A percentile compares a stretch with the other conserved stretches of the same genome.
Conservation (phyloP, 345 rosid species). For the Citropsis articulata region DNA sequence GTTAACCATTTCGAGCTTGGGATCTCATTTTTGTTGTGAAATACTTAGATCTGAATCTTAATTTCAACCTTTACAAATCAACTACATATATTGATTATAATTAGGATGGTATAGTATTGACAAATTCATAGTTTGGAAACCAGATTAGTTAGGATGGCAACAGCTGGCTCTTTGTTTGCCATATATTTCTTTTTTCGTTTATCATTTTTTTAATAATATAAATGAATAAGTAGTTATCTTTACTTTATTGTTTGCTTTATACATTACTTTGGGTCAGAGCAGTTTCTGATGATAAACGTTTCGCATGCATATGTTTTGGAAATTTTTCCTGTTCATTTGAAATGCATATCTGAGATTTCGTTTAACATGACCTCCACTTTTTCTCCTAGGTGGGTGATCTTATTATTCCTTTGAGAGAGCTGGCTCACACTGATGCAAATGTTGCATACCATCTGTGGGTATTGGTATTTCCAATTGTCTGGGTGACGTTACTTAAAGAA, state of each 20-base stretch:
- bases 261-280: neutral
- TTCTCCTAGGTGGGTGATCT: slow-evolving; percentile 78
- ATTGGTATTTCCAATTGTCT: slow-evolving; percentile 95
- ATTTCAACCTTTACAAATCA: neutral
- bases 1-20: slow-evolving; percentile 29
- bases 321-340: neutral
- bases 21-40: neutral
- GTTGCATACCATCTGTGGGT: slow-evolving; percentile 99
- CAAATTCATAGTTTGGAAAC: neutral
- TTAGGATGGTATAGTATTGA: neutral
- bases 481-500: slow-evolving; percentile 89
- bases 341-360: neutral
- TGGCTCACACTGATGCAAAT: slow-evolving; percentile 92
- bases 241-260: neutral
- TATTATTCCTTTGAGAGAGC: slow-evolving; percentile 83
- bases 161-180: neutral
- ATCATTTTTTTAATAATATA: neutral
- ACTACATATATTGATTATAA: neutral
- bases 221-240: neutral
- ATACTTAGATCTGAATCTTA: neutral
- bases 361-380: slow-evolving; percentile 3
- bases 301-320: neutral
- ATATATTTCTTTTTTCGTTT: neutral
- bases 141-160: neutral
- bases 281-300: neutral